phyloP scores from a whole-genome alignment of 345 rosid genomes.

The Turritis glabra region DNA sequence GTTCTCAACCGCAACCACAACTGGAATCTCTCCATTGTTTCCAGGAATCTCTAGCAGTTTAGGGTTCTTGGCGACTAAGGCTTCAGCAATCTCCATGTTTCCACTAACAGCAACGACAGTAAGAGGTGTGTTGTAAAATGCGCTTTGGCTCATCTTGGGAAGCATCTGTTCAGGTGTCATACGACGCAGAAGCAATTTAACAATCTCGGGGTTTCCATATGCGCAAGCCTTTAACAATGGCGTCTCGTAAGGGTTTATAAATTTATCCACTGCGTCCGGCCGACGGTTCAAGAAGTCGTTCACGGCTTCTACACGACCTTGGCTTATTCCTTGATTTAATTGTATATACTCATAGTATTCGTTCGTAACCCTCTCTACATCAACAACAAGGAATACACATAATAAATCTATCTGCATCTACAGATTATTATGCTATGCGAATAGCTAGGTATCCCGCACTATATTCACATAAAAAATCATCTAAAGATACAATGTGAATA shows the following conservation, averaged over 20 bases:
- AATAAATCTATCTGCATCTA: no score
- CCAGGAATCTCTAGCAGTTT: slow-evolving; percentile 39
- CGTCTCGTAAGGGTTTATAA: slow-evolving; percentile 32
- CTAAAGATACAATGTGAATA: background rate
- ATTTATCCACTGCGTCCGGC: slow-evolving; percentile 25
- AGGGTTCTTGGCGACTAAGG: slow-evolving; percentile 36
- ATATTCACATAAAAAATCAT: background rate
- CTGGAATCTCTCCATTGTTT: slow-evolving; percentile 34
- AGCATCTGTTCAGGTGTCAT: slow-evolving; percentile 43
- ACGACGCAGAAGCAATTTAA: slow-evolving; percentile 32
- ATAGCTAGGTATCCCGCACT: background rate
- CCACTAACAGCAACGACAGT: slow-evolving; percentile 40
- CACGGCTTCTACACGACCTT: slow-evolving; percentile 25
- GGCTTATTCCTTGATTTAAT: slow-evolving; percentile 36
- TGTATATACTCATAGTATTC: slow-evolving; percentile 20
- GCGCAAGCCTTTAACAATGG: slow-evolving; percentile 39
- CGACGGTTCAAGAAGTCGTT: slow-evolving; percentile 20
- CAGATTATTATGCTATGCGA: background rate
- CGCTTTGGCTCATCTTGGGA: slow-evolving; percentile 34
- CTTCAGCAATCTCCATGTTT: slow-evolving; percentile 36
- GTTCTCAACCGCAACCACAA: slow-evolving; percentile 36
- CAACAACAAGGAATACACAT: background rate
- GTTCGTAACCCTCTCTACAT: slow-evolving; percentile 29
- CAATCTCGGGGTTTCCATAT: slow-evolving; percentile 33
- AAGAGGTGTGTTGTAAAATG: slow-evolving; percentile 40